These are phyloP conservation scores for Umbelopsis vinacea DNA, from an alignment of 192 early-diverging fungal genomes.

Conservation along the genomic window DNA sequence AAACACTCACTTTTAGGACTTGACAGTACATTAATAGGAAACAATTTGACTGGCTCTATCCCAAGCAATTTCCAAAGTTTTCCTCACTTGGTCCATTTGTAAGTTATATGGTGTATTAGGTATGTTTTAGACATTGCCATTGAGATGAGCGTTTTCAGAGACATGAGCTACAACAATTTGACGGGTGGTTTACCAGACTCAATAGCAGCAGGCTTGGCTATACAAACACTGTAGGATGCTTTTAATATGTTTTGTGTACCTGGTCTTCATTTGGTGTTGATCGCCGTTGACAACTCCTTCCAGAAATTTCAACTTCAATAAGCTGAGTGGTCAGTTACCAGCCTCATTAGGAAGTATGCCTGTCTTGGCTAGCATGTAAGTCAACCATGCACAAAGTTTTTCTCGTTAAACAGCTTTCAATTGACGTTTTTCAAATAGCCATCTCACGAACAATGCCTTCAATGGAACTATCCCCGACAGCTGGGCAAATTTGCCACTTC, in stretches of 20 bases:
- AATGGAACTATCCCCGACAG: slow-evolving; percentile 35
- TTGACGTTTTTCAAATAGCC: slow-evolving; percentile 10
- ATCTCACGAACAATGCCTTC: slow-evolving; percentile 39
- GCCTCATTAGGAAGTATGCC: slow-evolving; percentile 23
- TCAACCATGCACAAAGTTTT: neutral
- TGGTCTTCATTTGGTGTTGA: neutral
- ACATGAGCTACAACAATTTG: slow-evolving; percentile 38
- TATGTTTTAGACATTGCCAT: neutral
- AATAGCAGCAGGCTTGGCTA: neutral
- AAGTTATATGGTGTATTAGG: neutral
- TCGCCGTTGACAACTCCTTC: neutral
- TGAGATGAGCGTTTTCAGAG: neutral
- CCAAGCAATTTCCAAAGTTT: slow-evolving; percentile 33
- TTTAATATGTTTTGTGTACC: neutral
- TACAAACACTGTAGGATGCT: slow-evolving; percentile 29
- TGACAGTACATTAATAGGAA: slow-evolving; percentile 28
- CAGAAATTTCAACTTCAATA: slow-evolving; percentile 36
- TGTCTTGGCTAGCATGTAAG: slow-evolving; percentile 27
- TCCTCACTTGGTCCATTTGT: slow-evolving; percentile 31
- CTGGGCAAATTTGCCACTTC: slow-evolving; percentile 20
- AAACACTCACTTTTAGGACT: neutral
- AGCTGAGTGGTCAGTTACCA: slow-evolving; percentile 25
- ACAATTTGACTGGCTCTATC: slow-evolving; percentile 36
- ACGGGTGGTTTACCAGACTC: slow-evolving; percentile 34
- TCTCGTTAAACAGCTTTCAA: neutral